phyloP scores from a whole-genome alignment of 129 eudicot species.

The Flaveria robusta region DNA sequence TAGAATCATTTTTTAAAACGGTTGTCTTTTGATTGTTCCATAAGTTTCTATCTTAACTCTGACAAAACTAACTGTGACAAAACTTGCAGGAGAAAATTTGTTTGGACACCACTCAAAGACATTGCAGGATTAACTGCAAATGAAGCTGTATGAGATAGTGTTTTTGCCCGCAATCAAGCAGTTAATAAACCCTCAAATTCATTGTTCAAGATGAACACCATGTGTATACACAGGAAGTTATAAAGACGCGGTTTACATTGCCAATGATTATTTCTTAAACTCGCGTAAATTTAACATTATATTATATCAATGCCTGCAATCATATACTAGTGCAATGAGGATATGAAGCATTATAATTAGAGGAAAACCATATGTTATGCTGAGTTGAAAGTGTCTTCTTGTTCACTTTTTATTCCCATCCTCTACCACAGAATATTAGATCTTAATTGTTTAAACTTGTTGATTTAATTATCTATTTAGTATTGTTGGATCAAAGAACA shows the following conservation, averaged over 20 bases:
- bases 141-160: constrained; percentile 30
- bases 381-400: too few species aligned
- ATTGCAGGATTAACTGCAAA: constrained; percentile 55
- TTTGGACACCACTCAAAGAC: constrained; percentile 84
- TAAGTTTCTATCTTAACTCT: constrained; percentile 1
- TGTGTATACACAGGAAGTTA: constrained; percentile 32
- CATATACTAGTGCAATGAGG: not conserved
- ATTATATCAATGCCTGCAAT: constrained; percentile 5
- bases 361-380: too few species aligned
- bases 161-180: constrained; percentile 9
- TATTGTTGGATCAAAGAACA: too few species aligned
- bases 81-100: constrained; percentile 62
- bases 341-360: too few species aligned
- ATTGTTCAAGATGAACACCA: constrained; percentile 27
- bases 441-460: too few species aligned
- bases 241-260: constrained; percentile 24
- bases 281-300: constrained; percentile 15
- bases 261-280: constrained; percentile 4
- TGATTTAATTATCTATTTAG: too few species aligned
- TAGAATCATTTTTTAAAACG: not conserved
- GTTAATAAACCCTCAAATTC: not conserved
- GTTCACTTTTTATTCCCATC: too few species aligned
- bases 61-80: constrained; percentile 17
- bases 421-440: too few species aligned
- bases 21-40: not conserved